These are phyloP conservation scores for Biscogniauxia mediterranea DNA, from an alignment of 2,329 filamentous ascomycete species.

Conservation along the genomic window DNA sequence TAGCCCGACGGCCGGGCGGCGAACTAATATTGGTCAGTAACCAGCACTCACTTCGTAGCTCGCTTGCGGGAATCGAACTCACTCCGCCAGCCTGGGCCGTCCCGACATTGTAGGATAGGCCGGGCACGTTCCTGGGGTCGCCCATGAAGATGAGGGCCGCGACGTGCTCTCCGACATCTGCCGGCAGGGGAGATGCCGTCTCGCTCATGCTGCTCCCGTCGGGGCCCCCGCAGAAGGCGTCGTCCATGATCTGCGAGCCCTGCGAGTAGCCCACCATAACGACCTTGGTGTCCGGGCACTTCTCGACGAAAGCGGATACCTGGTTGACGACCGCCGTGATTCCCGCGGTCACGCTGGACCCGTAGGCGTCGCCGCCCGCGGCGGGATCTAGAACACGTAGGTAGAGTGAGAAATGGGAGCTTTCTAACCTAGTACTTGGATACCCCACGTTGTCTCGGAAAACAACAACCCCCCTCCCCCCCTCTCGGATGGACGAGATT, in stretches of 20 bases:
- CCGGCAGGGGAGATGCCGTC: constrained; percentile 8
- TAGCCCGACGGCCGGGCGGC: not conserved
- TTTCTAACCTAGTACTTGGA: not conserved
- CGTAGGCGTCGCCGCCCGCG: not conserved
- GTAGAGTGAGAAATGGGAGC: not conserved
- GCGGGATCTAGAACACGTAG: not conserved
- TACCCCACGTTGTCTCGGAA: no score
- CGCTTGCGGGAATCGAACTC: not conserved
- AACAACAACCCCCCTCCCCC: no score
- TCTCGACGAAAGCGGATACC: not conserved
- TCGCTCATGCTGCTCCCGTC: constrained; percentile 12
- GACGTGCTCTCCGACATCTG: constrained; percentile 34
- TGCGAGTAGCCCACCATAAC: constrained; percentile 30
- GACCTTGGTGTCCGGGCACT: not conserved
- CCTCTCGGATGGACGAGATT: not conserved
- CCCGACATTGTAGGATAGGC: not conserved
- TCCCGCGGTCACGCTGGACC: not conserved
- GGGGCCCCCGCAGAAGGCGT: constrained; percentile 56
- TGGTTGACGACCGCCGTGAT: not conserved
- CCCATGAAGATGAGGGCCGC: not conserved
- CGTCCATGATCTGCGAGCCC: constrained; percentile 62
- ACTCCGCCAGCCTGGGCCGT: not conserved
- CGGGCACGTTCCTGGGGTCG: not conserved
- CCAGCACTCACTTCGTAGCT: not conserved
- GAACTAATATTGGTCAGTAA: not conserved